These are phyloP conservation scores for Neonectria ditissima DNA, from an alignment of 2,329 filamentous ascomycete genomes.

Conservation along the genomic window DNA sequence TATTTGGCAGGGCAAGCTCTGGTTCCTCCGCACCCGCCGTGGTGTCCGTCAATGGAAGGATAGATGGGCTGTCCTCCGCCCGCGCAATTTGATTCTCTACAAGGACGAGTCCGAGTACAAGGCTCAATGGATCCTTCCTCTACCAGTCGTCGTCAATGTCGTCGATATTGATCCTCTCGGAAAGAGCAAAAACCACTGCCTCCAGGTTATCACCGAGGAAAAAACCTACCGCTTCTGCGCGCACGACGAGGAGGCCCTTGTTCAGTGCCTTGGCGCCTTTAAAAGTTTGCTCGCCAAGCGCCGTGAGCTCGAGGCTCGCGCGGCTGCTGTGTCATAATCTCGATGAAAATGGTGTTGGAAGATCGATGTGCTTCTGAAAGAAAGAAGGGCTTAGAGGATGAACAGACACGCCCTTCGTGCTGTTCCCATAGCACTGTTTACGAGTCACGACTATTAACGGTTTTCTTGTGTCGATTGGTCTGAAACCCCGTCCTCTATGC, in stretches of 20 bases:
- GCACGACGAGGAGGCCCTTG: conserved; percentile 82
- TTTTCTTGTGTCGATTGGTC: conserved; percentile 34
- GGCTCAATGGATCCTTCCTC: conserved; percentile 82
- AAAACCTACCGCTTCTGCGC: conserved; percentile 84
- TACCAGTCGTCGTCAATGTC: conserved; percentile 84
- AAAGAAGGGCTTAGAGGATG: background rate
- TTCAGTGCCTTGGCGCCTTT: conserved; percentile 88
- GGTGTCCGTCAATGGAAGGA: conserved; percentile 95
- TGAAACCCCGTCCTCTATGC: background rate
- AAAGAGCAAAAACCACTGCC: conserved; percentile 84
- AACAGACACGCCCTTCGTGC: conserved; percentile 16
- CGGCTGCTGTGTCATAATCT: conserved; percentile 44
- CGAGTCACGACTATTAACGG: conserved; percentile 42
- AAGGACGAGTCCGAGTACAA: conserved; percentile 94
- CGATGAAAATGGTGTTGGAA: background rate
- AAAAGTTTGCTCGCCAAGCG: conserved; percentile 85
- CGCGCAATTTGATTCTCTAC: conserved; percentile 88
- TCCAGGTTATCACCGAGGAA: conserved; percentile 95
- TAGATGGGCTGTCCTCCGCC: conserved; percentile 90
- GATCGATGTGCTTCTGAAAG: background rate
- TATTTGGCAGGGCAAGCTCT: conserved; percentile 93
- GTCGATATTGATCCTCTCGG: conserved; percentile 93
- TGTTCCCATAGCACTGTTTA: conserved; percentile 30
- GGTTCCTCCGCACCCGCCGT: conserved; percentile 83
- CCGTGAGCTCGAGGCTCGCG: conserved; percentile 69